Conservation (phyloP, 2,329 filamentous ascomycete species). For the Diaporthe humulicola region DNA sequence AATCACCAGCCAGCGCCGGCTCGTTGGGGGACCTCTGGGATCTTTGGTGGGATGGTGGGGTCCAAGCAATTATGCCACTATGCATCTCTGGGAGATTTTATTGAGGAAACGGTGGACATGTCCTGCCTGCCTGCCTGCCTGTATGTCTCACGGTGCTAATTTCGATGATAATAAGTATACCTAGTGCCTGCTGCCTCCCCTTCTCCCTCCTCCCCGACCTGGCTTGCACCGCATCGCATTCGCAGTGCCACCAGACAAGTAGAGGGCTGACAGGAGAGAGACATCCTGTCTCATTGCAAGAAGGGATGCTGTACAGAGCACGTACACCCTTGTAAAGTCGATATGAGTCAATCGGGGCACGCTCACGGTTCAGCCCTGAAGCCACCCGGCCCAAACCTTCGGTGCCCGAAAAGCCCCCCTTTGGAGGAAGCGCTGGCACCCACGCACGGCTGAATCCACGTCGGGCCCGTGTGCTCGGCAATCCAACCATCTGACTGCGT, state of each 20-base stretch:
- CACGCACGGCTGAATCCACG: slow-evolving; percentile 16
- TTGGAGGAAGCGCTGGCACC: background rate
- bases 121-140: too few species aligned
- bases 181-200: background rate
- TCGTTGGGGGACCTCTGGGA: slow-evolving; percentile 38
- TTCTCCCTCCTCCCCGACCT: background rate
- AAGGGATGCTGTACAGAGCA: background rate
- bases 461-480: slow-evolving; percentile 26
- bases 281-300: background rate
- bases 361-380: slow-evolving; percentile 12
- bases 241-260: background rate
- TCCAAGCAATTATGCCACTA: slow-evolving; percentile 1
- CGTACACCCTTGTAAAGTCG: background rate
- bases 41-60: slow-evolving; percentile 41
- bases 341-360: background rate
- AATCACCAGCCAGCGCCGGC: slow-evolving; percentile 32
- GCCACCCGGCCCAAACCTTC: slow-evolving; percentile 19
- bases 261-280: too few species aligned
- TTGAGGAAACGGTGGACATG: background rate
- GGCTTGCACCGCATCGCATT: background rate
- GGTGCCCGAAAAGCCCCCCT: slow-evolving; percentile 38
- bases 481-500: slow-evolving; percentile 21
- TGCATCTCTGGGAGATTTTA: background rate
- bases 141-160: too few species aligned
- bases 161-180: background rate